phyloP scores from a whole-genome alignment of 208 protist genomes.

The Trypanosomatidae sp. region DNA sequence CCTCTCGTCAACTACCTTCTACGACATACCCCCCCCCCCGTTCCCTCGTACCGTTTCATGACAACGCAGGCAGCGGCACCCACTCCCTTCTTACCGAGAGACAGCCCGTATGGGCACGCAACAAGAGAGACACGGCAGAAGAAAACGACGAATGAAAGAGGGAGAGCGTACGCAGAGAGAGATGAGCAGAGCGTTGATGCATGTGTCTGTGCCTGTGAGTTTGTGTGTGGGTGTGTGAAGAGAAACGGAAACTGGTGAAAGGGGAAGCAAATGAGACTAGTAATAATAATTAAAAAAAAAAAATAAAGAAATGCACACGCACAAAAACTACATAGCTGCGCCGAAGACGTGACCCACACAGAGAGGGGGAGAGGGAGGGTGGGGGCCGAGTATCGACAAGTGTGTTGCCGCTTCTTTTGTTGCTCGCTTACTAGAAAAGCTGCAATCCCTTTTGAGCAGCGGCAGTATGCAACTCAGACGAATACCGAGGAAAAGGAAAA shows the following conservation, averaged over 20 bases:
- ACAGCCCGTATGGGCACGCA: neutral
- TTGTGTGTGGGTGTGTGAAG: neutral
- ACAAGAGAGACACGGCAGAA: conserved; percentile 5
- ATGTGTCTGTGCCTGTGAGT: too few species aligned
- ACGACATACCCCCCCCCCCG: neutral
- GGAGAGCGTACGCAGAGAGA: neutral
- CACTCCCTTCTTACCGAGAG: neutral
- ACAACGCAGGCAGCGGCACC: neutral
- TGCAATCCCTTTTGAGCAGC: neutral
- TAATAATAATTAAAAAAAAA: too few species aligned
- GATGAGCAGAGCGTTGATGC: neutral
- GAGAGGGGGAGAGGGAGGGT: neutral
- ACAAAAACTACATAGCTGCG: conserved; percentile 11
- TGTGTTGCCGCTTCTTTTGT: neutral
- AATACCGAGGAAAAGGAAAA: neutral
- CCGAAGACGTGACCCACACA: neutral
- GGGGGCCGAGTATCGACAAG: neutral
- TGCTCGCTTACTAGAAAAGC: neutral
- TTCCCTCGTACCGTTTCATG: neutral
- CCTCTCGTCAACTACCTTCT: neutral
- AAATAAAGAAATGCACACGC: too few species aligned
- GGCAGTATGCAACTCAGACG: neutral
- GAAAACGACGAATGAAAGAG: conserved; percentile 1
- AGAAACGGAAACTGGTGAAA: conserved; percentile 10
- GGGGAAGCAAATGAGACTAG: conserved; percentile 1